Percentiles rank a stretch among this genome's conserved stretches.
Evolutionary conservation across 2,329 filamentous ascomycete species (phyloP).

Genomic region (Orbilia quercus): DNA sequence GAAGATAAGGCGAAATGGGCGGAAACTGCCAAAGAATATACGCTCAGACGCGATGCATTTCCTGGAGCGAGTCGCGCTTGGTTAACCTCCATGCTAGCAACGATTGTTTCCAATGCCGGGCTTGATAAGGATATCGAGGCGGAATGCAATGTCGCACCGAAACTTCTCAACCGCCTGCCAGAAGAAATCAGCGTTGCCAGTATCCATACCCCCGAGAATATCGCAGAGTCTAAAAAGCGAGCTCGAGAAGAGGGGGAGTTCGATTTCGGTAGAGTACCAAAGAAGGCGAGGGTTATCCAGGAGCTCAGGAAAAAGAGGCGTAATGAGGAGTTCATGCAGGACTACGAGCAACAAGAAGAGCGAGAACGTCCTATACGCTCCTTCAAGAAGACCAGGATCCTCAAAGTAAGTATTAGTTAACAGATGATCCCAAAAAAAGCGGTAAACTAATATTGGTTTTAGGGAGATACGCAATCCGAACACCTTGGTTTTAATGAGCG

Average conservation of each 20-base stretch:
- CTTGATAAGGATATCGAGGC: background rate
- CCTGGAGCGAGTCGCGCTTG: conserved; percentile 16
- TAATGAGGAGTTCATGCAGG: too few species aligned
- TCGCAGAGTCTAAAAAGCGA: conserved; percentile 21
- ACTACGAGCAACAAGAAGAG: background rate
- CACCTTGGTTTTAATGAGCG: background rate
- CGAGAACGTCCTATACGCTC: conserved; percentile 4
- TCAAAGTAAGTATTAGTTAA: conserved; percentile 1
- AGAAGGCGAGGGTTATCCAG: conserved; percentile 15
- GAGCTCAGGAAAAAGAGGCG: background rate
- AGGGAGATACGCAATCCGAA: conserved; percentile 5
- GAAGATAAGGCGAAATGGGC: conserved; percentile 23
- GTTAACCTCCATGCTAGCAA: conserved; percentile 17
- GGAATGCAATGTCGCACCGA: background rate
- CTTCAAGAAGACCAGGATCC: conserved; percentile 11
- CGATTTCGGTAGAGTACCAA: conserved; percentile 22
- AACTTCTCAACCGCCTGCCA: conserved; percentile 5
- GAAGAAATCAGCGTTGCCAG: background rate
- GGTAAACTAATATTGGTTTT: background rate
- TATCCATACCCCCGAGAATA: conserved; percentile 1
- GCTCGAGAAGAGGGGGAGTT: conserved; percentile 4
- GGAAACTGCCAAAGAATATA: conserved; percentile 23
- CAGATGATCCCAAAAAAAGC: background rate
- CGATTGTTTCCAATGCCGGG: conserved; percentile 13
- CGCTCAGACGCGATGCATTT: conserved; percentile 14